Base-by-base conservation (phyloP, 257 asterid genomes). In the Rubia yunnanensis region DNA sequence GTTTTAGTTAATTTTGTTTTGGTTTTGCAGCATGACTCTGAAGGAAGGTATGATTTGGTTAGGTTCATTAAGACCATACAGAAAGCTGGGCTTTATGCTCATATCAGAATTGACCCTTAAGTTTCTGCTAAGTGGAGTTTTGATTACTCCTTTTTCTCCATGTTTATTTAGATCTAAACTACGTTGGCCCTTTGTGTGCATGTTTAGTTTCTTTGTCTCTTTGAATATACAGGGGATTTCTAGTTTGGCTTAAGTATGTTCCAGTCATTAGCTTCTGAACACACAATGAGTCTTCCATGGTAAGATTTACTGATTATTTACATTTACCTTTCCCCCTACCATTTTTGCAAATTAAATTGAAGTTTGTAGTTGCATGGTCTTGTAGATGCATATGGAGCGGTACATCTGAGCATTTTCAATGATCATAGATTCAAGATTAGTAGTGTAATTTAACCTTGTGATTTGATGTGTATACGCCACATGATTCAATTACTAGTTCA, bases 41-140 rank as follows among this genome's bases (percentile, higher is more conserved):
- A 84, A 77, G 96, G 98, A 63, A 91, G 86, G 72, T 74, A 86
- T 78, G 96, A 91, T 71, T 63, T 91, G 70, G 94, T 91, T 74
- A 86, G 87, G 82, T 91, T 91, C 75, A 71, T 91, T 17, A 88
- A 83, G 80, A 83, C 88, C 71, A 80, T 88, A 18, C 90, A 88
- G 81, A 79, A 77, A 79, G 96, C 92, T 46, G 96, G 97, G 73
- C 77, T 91, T 3, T 86, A 88, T 83, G 95, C 86, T 76, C 86
- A 78, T 79, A 83, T 88, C 26, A 84, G 97, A 26, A 81, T 91
- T 67, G 97, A 96, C 17, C 97, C 97, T 77, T 91, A 90, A 74
- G 87, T 88, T 68, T 90, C 96, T 58, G 97, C 92, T 0, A 96
- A 90, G 35, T 91, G 97, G 96, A 91, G 88, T 63, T 91, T 88